Percentiles rank a stretch among this genome's conserved stretches.
These are phyloP conservation scores for Stephania yunnanensis DNA, from an alignment of 164 flowering plant genomes.

Conservation along the genomic window DNA sequence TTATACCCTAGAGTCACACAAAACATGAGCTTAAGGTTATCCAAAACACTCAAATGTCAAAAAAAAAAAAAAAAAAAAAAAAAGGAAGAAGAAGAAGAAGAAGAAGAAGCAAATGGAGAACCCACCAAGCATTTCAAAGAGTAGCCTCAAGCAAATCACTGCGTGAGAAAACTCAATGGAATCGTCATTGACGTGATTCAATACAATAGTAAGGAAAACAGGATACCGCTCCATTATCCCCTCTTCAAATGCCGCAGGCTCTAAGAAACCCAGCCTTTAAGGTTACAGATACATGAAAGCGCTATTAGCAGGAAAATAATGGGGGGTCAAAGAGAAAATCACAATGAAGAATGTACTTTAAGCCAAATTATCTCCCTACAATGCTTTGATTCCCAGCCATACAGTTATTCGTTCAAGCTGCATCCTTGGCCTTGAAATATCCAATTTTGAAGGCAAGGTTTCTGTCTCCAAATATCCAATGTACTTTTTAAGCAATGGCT, in stretches of 20 bases:
- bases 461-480: constrained; percentile 62
- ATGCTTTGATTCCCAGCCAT: constrained; percentile 92
- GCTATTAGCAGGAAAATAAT: constrained; percentile 14
- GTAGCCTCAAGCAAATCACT: constrained; percentile 67
- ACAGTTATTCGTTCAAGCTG: constrained; percentile 68
- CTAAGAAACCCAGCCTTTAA: constrained; percentile 79
- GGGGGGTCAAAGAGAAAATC: background rate
- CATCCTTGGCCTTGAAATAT: constrained; percentile 64
- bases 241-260: constrained; percentile 89
- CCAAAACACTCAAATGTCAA: background rate
- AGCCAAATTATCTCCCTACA: constrained; percentile 41
- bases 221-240: constrained; percentile 89
- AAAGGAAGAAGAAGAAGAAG: too few relatives aligned
- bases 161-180: constrained; percentile 79
- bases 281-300: constrained; percentile 12
- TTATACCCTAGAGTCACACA: constrained; percentile 59
- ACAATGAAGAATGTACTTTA: constrained; percentile 7
- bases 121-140: constrained; percentile 92
- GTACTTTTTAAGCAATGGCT: constrained; percentile 76
- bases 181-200: constrained; percentile 89
- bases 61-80: background rate
- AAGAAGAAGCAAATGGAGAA: background rate
- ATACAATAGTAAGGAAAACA: constrained; percentile 71
- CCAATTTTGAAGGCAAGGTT: constrained; percentile 38
- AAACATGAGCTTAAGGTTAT: constrained; percentile 1